Conservation (phyloP, 768 basidiomycete species). For the Lactarius trivialis region DNA sequence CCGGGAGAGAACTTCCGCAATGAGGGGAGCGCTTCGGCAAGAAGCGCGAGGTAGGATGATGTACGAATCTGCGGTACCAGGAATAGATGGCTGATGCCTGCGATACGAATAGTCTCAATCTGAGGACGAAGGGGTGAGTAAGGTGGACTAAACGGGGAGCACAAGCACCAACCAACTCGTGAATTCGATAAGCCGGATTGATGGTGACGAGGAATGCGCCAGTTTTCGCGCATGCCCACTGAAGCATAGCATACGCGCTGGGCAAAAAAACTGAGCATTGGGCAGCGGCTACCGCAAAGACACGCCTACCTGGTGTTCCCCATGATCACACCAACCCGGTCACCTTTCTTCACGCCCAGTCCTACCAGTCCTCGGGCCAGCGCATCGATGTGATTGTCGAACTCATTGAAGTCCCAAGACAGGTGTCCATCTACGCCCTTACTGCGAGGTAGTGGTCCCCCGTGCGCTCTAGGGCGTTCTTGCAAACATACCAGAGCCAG, state of each 20-base stretch:
- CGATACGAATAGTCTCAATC: conserved; percentile 57
- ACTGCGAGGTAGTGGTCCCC: conserved; percentile 52
- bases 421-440: conserved; percentile 45
- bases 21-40: conserved; percentile 52
- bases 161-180: conserved; percentile 58
- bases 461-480: conserved; percentile 52
- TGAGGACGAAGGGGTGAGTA: conserved; percentile 27
- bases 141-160: neutral
- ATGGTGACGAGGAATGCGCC: conserved; percentile 81
- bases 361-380: conserved; percentile 62
- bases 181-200: conserved; percentile 71
- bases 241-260: conserved; percentile 72
- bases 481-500: conserved; percentile 61
- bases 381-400: conserved; percentile 58
- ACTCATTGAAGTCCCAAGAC: conserved; percentile 69
- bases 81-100: conserved; percentile 62
- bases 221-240: conserved; percentile 82
- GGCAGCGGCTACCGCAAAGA: neutral
- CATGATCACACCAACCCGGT: conserved; percentile 76
- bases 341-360: conserved; percentile 68
- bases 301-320: conserved; percentile 68
- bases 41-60: conserved; percentile 56
- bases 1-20: conserved; percentile 45
- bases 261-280: neutral
- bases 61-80: conserved; percentile 62